These are phyloP conservation scores for Pulicaria dysenterica DNA, from an alignment of 129 eudicot species.

Conservation along the genomic window DNA sequence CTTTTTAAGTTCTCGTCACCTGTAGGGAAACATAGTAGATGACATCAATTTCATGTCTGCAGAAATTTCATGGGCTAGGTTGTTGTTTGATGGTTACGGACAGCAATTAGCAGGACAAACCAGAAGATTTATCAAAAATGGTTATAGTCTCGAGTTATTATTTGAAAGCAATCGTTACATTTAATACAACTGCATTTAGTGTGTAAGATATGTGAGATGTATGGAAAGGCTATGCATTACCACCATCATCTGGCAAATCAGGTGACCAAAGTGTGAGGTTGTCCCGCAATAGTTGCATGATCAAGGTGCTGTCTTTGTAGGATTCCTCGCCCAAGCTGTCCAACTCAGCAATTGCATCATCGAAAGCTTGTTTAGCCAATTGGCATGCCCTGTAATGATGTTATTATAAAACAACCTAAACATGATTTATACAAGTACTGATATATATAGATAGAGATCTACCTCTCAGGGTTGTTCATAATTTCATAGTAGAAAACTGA, in stretches of 20 bases:
- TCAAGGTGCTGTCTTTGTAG: slow-evolving; percentile 89
- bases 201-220: not conserved
- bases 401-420: not conserved
- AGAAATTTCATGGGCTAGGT: too few species aligned
- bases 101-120: not conserved
- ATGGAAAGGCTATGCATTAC: slow-evolving; percentile 23
- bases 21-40: not conserved
- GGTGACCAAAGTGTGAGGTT: slow-evolving; percentile 95
- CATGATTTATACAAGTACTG: not conserved
- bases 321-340: slow-evolving; percentile 88
- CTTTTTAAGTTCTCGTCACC: slow-evolving; percentile 6
- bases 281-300: slow-evolving; percentile 86
- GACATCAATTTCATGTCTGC: too few species aligned
- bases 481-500: slow-evolving; percentile 90
- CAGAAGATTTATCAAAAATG: not conserved
- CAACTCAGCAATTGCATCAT: slow-evolving; percentile 87
- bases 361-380: slow-evolving; percentile 94
- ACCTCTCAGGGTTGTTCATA: slow-evolving; percentile 90
- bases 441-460: not conserved
- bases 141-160: not conserved
- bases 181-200: too few species aligned
- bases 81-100: too few species aligned
- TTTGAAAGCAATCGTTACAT: too few species aligned
- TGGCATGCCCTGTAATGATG: slow-evolving; percentile 70
- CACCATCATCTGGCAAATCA: slow-evolving; percentile 91